Percentiles rank a stretch among this genome's conserved stretches.
Conservation (phyloP, 2,329 filamentous ascomycete genomes). For the Sclerotinia trifoliorum region DNA sequence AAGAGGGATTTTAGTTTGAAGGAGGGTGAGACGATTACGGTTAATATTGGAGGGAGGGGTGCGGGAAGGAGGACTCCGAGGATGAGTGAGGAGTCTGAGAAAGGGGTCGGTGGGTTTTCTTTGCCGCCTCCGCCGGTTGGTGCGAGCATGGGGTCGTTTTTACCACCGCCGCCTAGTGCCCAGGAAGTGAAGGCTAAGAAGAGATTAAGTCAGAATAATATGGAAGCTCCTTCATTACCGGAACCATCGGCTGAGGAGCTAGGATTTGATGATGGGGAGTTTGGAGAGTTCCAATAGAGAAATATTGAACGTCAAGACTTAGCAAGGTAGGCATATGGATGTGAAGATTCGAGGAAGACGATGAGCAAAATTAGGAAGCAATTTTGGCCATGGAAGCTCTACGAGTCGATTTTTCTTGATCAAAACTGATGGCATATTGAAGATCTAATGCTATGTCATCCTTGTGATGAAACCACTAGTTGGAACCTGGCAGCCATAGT, state of each 20-base stretch:
- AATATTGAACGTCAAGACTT: neutral
- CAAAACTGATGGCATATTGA: neutral
- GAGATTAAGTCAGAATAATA: conserved; percentile 49
- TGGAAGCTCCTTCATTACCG: conserved; percentile 41
- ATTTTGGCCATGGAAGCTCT: neutral
- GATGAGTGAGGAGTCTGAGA: conserved; percentile 33
- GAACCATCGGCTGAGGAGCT: conserved; percentile 55
- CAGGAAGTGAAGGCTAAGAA: conserved; percentile 61
- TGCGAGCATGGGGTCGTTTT: conserved; percentile 44
- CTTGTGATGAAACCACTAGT: too few species aligned
- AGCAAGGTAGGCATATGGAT: neutral
- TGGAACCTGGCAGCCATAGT: too few species aligned
- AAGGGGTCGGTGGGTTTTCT: conserved; percentile 53
- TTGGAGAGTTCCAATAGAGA: conserved; percentile 69
- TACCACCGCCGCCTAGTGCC: conserved; percentile 67
- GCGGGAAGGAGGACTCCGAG: conserved; percentile 32
- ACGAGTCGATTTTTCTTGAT: neutral
- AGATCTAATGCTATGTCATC: neutral
- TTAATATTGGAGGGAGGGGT: conserved; percentile 64
- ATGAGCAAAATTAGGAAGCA: too few species aligned
- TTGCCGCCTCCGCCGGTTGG: conserved; percentile 62
- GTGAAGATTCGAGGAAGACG: neutral
- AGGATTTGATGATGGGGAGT: conserved; percentile 84
- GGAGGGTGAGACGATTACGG: conserved; percentile 84
- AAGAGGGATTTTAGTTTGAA: conserved; percentile 82